Percentiles rank a stretch among this genome's conserved stretches.
Evolutionary conservation across 352 stramenopile genomes (phyloP).

Genomic region (Pythium chondricola): DNA sequence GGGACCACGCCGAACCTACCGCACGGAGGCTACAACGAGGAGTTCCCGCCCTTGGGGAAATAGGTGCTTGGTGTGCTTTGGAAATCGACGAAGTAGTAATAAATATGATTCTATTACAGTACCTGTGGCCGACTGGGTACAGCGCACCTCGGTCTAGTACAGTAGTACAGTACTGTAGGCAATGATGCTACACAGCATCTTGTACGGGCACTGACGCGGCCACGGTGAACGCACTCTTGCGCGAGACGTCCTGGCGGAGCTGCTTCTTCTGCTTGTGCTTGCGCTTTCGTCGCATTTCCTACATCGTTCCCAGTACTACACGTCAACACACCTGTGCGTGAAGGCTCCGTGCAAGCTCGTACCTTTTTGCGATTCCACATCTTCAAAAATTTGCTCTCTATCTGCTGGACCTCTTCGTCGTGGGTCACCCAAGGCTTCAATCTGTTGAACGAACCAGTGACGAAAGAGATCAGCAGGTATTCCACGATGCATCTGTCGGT

Average conservation of each 20-base stretch:
- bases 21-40: constrained; percentile 46
- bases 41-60: constrained; percentile 67
- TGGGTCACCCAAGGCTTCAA: constrained; percentile 59
- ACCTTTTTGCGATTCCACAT: constrained; percentile 71
- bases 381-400: constrained; percentile 47
- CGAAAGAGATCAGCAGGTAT: too few relatives aligned
- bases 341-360: too few relatives aligned
- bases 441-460: too few relatives aligned
- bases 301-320: not conserved
- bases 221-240: constrained; percentile 18
- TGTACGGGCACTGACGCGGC: constrained; percentile 1
- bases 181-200: too few relatives aligned
- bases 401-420: constrained; percentile 36
- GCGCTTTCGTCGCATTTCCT: constrained; percentile 67
- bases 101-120: too few relatives aligned
- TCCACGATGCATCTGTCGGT: too few relatives aligned
- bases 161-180: too few relatives aligned
- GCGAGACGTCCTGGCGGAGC: constrained; percentile 46
- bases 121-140: too few relatives aligned
- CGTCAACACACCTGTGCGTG: not conserved
- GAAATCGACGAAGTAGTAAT: too few relatives aligned
- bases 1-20: constrained; percentile 10
- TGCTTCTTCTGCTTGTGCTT: constrained; percentile 72
- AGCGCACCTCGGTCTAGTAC: too few relatives aligned
- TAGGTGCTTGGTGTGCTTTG: too few relatives aligned